phyloP scores from a whole-genome alignment of 78 protist genomes.

The Dictyostelium capitatum region DNA sequence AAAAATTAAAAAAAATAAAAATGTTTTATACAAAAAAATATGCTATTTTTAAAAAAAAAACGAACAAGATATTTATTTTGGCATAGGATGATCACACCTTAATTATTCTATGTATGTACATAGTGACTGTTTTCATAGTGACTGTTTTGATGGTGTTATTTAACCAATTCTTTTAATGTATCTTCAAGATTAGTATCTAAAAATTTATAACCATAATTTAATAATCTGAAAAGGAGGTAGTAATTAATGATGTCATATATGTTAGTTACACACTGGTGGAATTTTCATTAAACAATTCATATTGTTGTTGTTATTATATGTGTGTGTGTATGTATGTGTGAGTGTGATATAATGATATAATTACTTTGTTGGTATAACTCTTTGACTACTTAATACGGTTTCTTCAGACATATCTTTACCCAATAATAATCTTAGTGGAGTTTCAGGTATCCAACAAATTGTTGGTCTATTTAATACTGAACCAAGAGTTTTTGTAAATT shows the following conservation, averaged over 20 bases:
- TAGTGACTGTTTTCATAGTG: no score
- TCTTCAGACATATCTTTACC: conserved; percentile 71
- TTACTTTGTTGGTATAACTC: conserved; percentile 19
- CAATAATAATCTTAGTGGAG: not conserved
- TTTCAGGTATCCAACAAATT: conserved; percentile 59
- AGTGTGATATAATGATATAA: not conserved
- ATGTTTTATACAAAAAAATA: no score
- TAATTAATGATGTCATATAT: not conserved
- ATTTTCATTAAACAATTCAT: no score
- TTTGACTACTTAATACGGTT: conserved; percentile 45
- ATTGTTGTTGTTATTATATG: no score
- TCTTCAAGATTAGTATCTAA: conserved; percentile 11
- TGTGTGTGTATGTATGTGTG: no score
- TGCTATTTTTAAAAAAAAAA: no score
- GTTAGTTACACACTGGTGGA: not conserved
- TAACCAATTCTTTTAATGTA: not conserved
- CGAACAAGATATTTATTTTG: no score
- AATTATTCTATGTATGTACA: no score
- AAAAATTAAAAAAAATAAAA: no score
- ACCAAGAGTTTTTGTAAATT: conserved; percentile 42
- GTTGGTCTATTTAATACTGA: conserved; percentile 62
- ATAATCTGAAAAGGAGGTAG: not conserved
- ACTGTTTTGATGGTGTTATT: no score
- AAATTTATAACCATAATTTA: conserved; percentile 23
- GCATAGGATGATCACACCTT: no score